These are phyloP conservation scores for Globisporangium paddicum DNA, from an alignment of 352 stramenopile species.

Conservation along the genomic window DNA sequence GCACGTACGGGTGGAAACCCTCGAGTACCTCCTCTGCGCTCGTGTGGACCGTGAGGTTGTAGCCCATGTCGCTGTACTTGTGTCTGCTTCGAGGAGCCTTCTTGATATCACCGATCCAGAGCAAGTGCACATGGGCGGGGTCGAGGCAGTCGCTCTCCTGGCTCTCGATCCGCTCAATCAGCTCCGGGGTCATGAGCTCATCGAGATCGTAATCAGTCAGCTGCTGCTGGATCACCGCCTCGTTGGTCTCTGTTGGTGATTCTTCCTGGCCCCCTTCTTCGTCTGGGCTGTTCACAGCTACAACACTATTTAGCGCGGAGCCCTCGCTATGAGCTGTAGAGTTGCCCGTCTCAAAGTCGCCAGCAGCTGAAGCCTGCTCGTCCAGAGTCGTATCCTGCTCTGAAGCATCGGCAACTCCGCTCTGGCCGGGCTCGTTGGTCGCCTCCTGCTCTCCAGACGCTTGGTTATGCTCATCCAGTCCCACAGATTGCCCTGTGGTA, in stretches of 20 bases:
- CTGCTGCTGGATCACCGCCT: not conserved
- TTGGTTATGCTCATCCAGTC: not conserved
- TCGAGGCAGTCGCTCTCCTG: not conserved
- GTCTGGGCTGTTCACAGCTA: not conserved
- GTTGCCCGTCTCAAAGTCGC: not conserved
- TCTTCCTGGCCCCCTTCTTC: not conserved
- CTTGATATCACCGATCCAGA: constrained; percentile 16
- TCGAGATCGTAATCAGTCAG: not conserved
- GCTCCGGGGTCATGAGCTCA: constrained; percentile 10
- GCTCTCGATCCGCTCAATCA: constrained; percentile 1
- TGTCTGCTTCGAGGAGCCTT: not conserved
- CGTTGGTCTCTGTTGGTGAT: not conserved
- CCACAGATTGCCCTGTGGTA: too few species aligned
- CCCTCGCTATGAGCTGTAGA: not conserved
- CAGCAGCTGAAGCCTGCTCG: not conserved
- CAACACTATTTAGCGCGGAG: not conserved
- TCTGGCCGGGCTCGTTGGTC: not conserved
- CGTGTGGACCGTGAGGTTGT: constrained; percentile 10
- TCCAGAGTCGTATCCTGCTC: not conserved
- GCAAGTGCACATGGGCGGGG: constrained; percentile 12
- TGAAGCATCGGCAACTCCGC: not conserved
- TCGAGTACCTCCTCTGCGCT: constrained; percentile 10
- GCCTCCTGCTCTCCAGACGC: not conserved
- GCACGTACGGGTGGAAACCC: constrained; percentile 12
- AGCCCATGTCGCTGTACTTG: constrained; percentile 2